Evolutionary conservation across 2,329 filamentous ascomycete species (phyloP).

Genomic region (Botrytis aclada): DNA sequence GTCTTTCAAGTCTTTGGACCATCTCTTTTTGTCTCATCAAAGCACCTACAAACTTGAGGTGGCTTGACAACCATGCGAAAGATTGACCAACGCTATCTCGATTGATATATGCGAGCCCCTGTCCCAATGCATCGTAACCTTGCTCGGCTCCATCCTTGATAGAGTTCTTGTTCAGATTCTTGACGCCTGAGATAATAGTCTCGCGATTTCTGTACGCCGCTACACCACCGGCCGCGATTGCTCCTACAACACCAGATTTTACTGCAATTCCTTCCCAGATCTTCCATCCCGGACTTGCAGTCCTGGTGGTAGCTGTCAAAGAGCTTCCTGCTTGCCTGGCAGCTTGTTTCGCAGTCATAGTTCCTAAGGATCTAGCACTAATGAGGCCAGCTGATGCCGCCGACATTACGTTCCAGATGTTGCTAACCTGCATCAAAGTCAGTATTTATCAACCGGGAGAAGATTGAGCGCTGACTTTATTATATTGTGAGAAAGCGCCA

Average conservation of each 20-base stretch:
- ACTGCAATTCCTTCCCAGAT: slow-evolving; percentile 66
- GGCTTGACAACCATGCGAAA: slow-evolving; percentile 74
- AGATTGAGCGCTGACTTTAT: slow-evolving; percentile 44
- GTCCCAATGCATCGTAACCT: slow-evolving; percentile 36
- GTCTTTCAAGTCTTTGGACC: slow-evolving; percentile 60
- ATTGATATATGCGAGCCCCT: slow-evolving; percentile 56
- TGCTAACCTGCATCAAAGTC: slow-evolving; percentile 46
- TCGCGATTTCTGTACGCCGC: slow-evolving; percentile 77
- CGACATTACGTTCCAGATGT: slow-evolving; percentile 56
- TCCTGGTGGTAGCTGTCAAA: slow-evolving; percentile 23
- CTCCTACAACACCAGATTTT: slow-evolving; percentile 75
- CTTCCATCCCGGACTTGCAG: slow-evolving; percentile 43
- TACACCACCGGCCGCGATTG: slow-evolving; percentile 76
- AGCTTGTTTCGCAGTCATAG: slow-evolving; percentile 25
- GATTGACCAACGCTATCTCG: slow-evolving; percentile 61
- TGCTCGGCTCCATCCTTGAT: slow-evolving; percentile 44
- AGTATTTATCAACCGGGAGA: background rate
- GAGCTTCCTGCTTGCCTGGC: slow-evolving; percentile 28
- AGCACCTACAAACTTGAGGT: slow-evolving; percentile 82
- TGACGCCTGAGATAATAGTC: slow-evolving; percentile 54
- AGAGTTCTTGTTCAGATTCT: slow-evolving; percentile 38
- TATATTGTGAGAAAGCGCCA: slow-evolving; percentile 57
- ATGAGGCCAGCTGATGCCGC: slow-evolving; percentile 50
- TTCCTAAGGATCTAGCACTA: slow-evolving; percentile 32
- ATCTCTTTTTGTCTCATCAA: slow-evolving; percentile 73